Evolutionary conservation across 495 filamentous ascomycete species (phyloP), one percentile per base, ranked within the genome.

Genomic region (Aspergillus nidulans): DNA sequence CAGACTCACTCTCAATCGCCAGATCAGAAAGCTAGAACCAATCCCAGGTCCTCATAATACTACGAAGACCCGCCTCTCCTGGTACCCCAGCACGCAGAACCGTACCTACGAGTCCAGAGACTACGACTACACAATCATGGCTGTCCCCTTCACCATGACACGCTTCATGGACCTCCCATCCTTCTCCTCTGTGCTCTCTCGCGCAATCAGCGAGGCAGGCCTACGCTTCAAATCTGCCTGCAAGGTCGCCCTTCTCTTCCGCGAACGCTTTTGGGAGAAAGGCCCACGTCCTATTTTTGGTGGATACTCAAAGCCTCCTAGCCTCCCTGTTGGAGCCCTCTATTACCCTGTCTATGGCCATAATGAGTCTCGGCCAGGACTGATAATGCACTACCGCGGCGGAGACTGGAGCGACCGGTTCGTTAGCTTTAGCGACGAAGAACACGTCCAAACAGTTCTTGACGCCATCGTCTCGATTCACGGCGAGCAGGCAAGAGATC

Each of bases 251-350:
- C 73, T 88, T 1, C 79, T 85, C 44, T 88, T 81, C 68, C 68
- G 65, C 42, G 75, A 77, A 0, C 77, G 85, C 10, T 88, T 87
- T 76, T 88, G 85, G 85, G 85, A 87, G 61, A 74, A 85, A 25
- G 72, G 76, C 44, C 54, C 63, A 13, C 69, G 72, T 21, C 85
- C 85, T 4, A 87, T 87, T 58, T 69, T 79, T 53, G 85, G 85
- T 40, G 79, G 81, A 1, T 86, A 82, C 60, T 75, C 73, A 10
- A 73, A 69, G 0, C 70, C 72, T 5, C 46, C 55, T 16, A 79
- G 85, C 57, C 79, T 83, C 49, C 69, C 77, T 3, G 70, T 87
- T 46, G 76, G 77, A 0, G 69, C 58, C 4, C 72, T 85, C 46
- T 85, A 81, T 66, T 87, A 86, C 63, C 84, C 84, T 0, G 72